phyloP scores from a whole-genome alignment of 179 eudicot genomes.

The Sideroxylon spinosum region DNA sequence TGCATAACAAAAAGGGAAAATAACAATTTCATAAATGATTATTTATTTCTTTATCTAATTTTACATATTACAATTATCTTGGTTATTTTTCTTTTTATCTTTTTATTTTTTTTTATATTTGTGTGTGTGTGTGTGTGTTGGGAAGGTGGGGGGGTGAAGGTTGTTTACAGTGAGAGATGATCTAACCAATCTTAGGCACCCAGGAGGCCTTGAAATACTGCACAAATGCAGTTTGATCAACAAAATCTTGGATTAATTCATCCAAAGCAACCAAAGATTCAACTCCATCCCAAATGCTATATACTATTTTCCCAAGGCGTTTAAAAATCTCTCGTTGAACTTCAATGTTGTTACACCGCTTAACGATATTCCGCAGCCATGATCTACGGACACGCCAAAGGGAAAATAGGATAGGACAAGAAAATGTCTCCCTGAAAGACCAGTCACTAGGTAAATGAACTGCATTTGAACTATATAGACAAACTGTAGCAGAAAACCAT shows the following conservation, averaged over 20 bases:
- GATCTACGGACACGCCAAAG: conserved; percentile 94
- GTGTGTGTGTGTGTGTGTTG: too few relatives aligned
- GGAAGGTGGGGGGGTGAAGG: background rate
- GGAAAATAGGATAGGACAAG: conserved; percentile 75
- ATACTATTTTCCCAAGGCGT: conserved; percentile 62
- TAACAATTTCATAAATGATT: background rate
- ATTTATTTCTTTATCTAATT: too few relatives aligned
- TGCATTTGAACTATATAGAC: background rate
- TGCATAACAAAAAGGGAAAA: conserved; percentile 22
- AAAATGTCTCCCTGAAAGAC: conserved; percentile 71
- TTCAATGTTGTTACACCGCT: conserved; percentile 54
- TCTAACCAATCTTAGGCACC: conserved; percentile 84
- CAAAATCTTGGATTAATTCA: conserved; percentile 60
- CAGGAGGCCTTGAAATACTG: conserved; percentile 76
- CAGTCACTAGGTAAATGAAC: conserved; percentile 13
- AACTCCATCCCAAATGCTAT: conserved; percentile 59
- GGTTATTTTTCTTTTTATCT: too few relatives aligned
- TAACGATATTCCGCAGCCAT: conserved; percentile 79
- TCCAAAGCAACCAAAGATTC: conserved; percentile 47
- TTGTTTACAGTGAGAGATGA: background rate
- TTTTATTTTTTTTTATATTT: too few relatives aligned
- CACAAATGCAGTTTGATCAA: conserved; percentile 68
- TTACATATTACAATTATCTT: too few relatives aligned
- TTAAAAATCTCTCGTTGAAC: conserved; percentile 69
- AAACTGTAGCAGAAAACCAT: background rate